Evolutionary conservation across 805 yeast species (phyloP), one percentile per base, ranked within the genome.

Genomic region (Torulaspora quercuum): DNA sequence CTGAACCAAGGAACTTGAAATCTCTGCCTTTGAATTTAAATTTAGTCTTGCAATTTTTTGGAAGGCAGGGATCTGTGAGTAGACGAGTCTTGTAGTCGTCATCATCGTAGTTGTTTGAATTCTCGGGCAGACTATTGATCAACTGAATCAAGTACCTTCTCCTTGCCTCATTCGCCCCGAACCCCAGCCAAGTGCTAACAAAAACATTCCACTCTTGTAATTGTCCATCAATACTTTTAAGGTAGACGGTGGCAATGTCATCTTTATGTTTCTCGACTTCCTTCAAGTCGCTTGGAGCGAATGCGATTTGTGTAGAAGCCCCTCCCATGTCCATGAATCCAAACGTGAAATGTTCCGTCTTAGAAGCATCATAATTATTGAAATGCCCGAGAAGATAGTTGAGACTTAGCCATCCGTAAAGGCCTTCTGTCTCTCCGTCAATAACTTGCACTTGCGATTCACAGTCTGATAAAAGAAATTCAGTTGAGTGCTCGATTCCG

Each of bases 291-390:
- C 78, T 72, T 0, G 97, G 97, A 6, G 84, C 88, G 70, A 89
- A 92, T 6, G 97, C 95, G 14, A 92, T 76, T 56, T 92, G 98
- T 0, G 96, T 87, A 2, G 96, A 87, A 0, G 98, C 98, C 9
- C 98, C 98, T 10, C 98, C 98, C 98, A 92, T 92, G 60, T 92
- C 98, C 90, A 92, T 82, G 51, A 92, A 90, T 4, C 98, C 98
- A 46, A 74, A 80, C 0, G 95, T 78, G n/a, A 62, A 61, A 49
- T 74, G 82, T 3, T 31, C 48, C 6, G 37, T 35, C 2, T 60
- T 55, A 4, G 47, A 16, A 7, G 55, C 48, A 23, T 69, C 69
- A 48, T 70, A 74, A 35, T 71, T 57, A 42, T 80, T 69, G 32
- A 84, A 66, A 42, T 75, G 75, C 1, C 84, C 82, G 61, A 82